Evolutionary conservation across 2,329 filamentous ascomycete species (phyloP).

Genomic region (Microsporum canis): DNA sequence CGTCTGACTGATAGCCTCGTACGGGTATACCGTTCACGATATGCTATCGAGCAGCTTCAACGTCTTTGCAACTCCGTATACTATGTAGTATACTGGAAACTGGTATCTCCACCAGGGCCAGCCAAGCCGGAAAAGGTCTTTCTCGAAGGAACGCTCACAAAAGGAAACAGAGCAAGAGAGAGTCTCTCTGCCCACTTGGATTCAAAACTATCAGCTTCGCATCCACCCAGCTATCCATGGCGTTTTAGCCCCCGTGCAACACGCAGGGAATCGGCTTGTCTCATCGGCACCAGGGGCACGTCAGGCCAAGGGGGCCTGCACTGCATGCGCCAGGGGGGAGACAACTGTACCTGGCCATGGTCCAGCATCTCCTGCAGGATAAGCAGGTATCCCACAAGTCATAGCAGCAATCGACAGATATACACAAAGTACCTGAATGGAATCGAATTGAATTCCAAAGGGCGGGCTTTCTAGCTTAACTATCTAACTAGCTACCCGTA

Average conservation of each 20-base stretch:
- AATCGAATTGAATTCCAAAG: too few relatives aligned
- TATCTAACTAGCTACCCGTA: not conserved
- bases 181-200: not conserved
- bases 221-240: not conserved
- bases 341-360: not conserved
- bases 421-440: too few relatives aligned
- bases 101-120: not conserved
- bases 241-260: slow-evolving; percentile 14
- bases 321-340: not conserved
- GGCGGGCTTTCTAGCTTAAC: too few relatives aligned
- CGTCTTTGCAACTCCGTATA: too few relatives aligned
- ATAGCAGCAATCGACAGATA: too few relatives aligned
- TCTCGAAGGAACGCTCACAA: not conserved
- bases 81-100: not conserved
- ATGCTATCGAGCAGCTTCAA: too few relatives aligned
- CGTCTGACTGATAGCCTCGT: not conserved
- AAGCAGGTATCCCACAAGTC: not conserved
- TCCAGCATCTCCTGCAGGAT: not conserved
- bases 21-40: too few relatives aligned
- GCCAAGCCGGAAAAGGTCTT: not conserved
- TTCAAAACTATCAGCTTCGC: too few relatives aligned
- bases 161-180: not conserved
- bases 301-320: not conserved
- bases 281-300: slow-evolving; percentile 5
- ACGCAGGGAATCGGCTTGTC: slow-evolving; percentile 12